Conservation (phyloP, 78 protist species). For the Emiliania huxleyi region DNA sequence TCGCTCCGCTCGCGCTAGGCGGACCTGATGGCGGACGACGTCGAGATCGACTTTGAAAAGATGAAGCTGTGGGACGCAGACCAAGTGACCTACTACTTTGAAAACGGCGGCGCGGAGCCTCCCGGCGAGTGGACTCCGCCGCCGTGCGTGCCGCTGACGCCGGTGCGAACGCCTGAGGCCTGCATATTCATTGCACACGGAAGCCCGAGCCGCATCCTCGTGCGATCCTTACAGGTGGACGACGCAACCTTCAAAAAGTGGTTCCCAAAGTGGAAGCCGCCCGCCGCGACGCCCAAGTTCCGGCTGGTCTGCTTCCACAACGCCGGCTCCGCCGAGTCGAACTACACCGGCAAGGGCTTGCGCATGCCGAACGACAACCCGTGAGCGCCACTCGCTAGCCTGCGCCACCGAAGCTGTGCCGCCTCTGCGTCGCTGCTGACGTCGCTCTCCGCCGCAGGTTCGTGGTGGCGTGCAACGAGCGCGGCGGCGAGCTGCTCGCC, state of each 20-base stretch:
- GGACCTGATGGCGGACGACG: background rate
- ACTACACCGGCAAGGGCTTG: background rate
- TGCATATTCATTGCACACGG: no score
- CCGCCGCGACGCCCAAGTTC: background rate
- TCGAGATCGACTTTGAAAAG: background rate
- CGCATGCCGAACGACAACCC: background rate
- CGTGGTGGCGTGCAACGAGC: background rate
- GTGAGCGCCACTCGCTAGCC: no score
- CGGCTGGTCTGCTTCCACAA: slow-evolving; percentile 12
- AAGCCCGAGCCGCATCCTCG: no score
- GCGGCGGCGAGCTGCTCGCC: background rate
- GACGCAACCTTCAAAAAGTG: background rate
- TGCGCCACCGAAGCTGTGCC: no score
- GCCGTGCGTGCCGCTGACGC: background rate
- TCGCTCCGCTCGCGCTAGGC: background rate
- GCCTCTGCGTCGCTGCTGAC: no score
- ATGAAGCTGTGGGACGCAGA: background rate
- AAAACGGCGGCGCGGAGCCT: background rate
- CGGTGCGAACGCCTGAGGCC: no score
- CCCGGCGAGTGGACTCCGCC: background rate
- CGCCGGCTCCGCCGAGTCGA: background rate
- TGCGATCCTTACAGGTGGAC: background rate
- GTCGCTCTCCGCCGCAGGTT: background rate
- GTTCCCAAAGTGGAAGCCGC: background rate
- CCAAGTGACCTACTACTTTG: background rate